Conservation (phyloP, 2,329 filamentous ascomycete genomes). For the Beauveria sp. region DNA sequence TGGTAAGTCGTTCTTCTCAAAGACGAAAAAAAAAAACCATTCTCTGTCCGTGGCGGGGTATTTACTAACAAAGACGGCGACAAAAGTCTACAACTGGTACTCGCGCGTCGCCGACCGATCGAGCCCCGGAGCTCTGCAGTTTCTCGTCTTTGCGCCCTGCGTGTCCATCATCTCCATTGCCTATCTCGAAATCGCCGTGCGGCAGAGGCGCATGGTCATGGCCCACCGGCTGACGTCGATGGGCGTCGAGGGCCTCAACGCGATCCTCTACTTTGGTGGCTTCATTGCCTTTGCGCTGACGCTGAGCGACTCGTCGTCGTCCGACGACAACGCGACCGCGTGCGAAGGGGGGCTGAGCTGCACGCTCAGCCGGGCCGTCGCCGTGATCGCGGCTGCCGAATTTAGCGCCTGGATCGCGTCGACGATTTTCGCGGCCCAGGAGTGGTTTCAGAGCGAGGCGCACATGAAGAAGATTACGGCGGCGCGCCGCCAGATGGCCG, state of each 20-base stretch:
- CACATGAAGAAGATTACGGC: conserved; percentile 21
- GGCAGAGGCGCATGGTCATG: conserved; percentile 32
- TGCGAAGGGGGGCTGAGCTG: conserved; percentile 49
- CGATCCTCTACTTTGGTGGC: conserved; percentile 50
- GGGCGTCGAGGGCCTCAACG: conserved; percentile 42
- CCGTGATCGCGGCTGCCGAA: conserved; percentile 45
- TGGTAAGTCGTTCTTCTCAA: conserved; percentile 29
- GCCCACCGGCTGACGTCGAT: conserved; percentile 43
- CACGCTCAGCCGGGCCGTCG: conserved; percentile 44
- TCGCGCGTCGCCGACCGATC: conserved; percentile 44
- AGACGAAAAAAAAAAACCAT: neutral
- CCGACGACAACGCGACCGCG: no score
- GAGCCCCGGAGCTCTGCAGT: conserved; percentile 50
- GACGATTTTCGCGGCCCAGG: conserved; percentile 36
- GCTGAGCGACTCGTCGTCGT: conserved; percentile 36
- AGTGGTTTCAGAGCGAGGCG: conserved; percentile 38
- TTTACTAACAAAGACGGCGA: neutral
- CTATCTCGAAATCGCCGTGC: conserved; percentile 41
- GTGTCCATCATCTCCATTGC: conserved; percentile 47
- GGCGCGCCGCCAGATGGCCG: conserved; percentile 28
- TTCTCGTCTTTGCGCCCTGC: conserved; percentile 47
- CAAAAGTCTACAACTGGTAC: conserved; percentile 48
- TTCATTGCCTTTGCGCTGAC: conserved; percentile 53
- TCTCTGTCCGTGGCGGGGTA: neutral
- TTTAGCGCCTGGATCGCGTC: conserved; percentile 47